Evolutionary conservation across 179 eudicot species (phyloP), one percentile per base, ranked within the genome.

Genomic region (Beta macrorhiza): DNA sequence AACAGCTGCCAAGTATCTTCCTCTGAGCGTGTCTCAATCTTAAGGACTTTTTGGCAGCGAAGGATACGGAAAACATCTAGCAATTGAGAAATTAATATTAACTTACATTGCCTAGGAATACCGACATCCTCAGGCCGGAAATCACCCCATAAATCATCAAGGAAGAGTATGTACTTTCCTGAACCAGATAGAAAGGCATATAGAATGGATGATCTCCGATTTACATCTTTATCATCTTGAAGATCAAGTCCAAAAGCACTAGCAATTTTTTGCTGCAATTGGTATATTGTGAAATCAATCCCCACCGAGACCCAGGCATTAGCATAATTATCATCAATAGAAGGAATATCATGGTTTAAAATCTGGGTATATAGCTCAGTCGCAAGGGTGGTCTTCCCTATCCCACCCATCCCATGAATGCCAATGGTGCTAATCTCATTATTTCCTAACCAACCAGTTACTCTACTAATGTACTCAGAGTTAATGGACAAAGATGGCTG

Each of bases 351-450:
- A 72, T 61, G 47, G 37, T 63, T 59, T 4, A 5, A 8, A 72
- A 62, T n/a, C 53, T 3, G 78, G 5, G 32, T 1, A 42, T 63
- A 42, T 29, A 80, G 47, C 9, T 73, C 62, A 64, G 9, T 73
- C 8, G 59, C 51, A 49, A 80, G 20, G 1, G 73, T 74, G 8
- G 82, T 72, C 82, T 80, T 80, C 17, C 82, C 82, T 3, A 80
- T n/a, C 16, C 82, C 82, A n/a, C 78, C 82, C 82, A 74, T 74
- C 49, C 82, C 82, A 52, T 8, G 15, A 51, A 80, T 72, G 45
- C 55, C 82, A 14, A 80, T 74, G 52, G 42, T 52, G 22, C 17
- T 80, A 1, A 63, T 67, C 52, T 9, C 69, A 80, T 74, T 78
- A 17, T 64, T 59, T 13, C 12, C 15, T 53, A 80, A 64, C 63